phyloP scores from a whole-genome alignment of 139 green algal species.

The Spirogloea muscicola region DNA sequence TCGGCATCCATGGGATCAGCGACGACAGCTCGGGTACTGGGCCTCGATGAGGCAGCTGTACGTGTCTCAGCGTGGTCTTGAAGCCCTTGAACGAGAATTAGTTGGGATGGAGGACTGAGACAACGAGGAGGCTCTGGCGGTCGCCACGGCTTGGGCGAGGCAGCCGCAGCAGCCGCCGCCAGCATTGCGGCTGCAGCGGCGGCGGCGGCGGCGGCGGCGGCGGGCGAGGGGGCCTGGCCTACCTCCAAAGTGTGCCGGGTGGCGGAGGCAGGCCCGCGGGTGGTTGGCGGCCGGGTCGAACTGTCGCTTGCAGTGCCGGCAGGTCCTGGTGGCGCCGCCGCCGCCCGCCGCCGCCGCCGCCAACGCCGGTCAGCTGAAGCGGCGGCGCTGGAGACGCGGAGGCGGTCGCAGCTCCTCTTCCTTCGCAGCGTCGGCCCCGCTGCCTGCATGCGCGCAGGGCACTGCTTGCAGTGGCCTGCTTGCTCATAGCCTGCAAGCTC shows the following conservation, averaged over 20 bases:
- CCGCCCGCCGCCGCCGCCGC: no score
- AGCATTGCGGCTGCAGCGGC: background rate
- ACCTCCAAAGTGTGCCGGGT: slow-evolving; percentile 52
- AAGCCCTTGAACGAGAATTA: background rate
- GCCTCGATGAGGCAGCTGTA: no score
- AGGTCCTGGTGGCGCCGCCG: no score
- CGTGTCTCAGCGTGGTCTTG: no score
- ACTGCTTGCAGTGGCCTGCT: no score
- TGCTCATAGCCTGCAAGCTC: no score
- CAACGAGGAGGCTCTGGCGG: background rate
- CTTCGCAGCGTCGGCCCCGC: no score
- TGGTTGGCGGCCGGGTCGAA: slow-evolving; percentile 51
- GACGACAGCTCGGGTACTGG: background rate
- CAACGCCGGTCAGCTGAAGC: no score
- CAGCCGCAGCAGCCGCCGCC: background rate
- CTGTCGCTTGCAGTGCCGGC: slow-evolving; percentile 53
- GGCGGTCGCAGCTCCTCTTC: no score
- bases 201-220: background rate
- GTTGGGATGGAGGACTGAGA: background rate
- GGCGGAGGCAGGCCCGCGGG: slow-evolving; percentile 49
- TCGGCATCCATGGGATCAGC: background rate
- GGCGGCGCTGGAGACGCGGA: no score
- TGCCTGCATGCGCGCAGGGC: no score
- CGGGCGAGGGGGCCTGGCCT: background rate
- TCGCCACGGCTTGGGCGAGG: background rate